Conservation (phyloP, 2,329 filamentous ascomycete species). For the Paecilomyces variotii region DNA sequence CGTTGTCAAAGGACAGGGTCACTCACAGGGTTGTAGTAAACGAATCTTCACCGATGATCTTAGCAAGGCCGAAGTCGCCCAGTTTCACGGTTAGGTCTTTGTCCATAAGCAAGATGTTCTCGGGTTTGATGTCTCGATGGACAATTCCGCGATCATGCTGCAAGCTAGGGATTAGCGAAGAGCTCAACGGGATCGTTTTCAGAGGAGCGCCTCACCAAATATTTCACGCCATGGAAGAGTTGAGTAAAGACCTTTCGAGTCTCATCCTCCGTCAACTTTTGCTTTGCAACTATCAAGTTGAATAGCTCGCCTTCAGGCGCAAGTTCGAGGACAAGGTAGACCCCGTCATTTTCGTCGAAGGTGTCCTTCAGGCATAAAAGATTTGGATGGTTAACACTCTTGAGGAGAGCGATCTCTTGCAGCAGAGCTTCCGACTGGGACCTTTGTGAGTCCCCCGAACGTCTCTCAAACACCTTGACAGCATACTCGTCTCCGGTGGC, state of each 20-base stretch:
- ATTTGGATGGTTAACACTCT: constrained; percentile 94
- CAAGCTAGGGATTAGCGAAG: constrained; percentile 5
- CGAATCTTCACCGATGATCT: constrained; percentile 97
- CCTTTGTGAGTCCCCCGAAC: constrained; percentile 69
- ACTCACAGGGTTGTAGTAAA: constrained; percentile 85
- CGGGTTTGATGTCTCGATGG: constrained; percentile 94
- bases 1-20: neutral
- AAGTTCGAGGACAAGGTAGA: constrained; percentile 86
- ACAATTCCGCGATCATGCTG: constrained; percentile 97
- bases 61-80: constrained; percentile 92
- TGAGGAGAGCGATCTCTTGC: constrained; percentile 92
- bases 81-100: constrained; percentile 81
- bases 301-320: constrained; percentile 91
- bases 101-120: constrained; percentile 87
- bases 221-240: constrained; percentile 88
- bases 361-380: constrained; percentile 90
- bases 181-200: neutral
- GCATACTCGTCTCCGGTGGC: constrained; percentile 73
- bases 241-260: constrained; percentile 82
- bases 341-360: constrained; percentile 82
- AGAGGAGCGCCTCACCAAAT: constrained; percentile 58
- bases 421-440: constrained; percentile 80
- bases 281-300: constrained; percentile 85
- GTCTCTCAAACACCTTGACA: constrained; percentile 90
- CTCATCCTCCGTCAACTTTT: constrained; percentile 78